These are phyloP conservation scores for Eutreptiella sp. DNA, from an alignment of 208 protist genomes.

Conservation along the genomic window DNA sequence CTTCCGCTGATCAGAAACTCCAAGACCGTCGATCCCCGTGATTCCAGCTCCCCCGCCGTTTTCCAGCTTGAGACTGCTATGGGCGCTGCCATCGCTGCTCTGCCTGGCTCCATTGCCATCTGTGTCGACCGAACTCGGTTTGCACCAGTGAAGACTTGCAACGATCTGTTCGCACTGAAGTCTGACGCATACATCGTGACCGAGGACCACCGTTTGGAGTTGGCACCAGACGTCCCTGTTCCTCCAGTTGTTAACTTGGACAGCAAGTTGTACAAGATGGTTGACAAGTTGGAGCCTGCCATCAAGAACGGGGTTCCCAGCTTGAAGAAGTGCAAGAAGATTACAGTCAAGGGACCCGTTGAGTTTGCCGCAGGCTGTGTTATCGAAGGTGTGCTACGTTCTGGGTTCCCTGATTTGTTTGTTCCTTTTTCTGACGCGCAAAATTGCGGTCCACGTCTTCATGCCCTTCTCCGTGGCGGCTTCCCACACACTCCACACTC, in stretches of 20 bases:
- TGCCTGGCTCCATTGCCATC: conserved; percentile 63
- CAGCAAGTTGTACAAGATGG: conserved; percentile 60
- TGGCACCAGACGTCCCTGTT: too few species aligned
- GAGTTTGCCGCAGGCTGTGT: conserved; percentile 50
- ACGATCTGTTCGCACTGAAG: conserved; percentile 92
- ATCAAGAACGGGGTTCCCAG: conserved; percentile 56
- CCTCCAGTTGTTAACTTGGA: conserved; percentile 61
- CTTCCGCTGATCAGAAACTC: conserved; percentile 71
- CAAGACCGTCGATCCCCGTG: conserved; percentile 68
- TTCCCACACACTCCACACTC: too few species aligned
- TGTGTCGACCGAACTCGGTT: conserved; percentile 92
- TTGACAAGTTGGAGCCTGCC: too few species aligned
- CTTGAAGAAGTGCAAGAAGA: conserved; percentile 48
- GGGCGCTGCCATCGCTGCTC: conserved; percentile 92
- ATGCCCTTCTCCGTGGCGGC: too few species aligned
- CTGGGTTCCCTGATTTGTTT: too few species aligned
- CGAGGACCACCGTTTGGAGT: conserved; percentile 47
- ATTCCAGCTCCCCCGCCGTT: conserved; percentile 55
- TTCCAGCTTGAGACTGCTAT: conserved; percentile 76
- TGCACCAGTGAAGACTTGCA: conserved; percentile 93
- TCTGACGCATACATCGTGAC: conserved; percentile 83
- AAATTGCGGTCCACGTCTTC: too few species aligned
- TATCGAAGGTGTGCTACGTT: too few species aligned
- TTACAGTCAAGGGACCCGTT: conserved; percentile 53
- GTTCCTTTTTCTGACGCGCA: too few species aligned